Evolutionary conservation across 2,329 filamentous ascomycete species (phyloP).

Genomic region (Sporothrix pseudoabietina): DNA sequence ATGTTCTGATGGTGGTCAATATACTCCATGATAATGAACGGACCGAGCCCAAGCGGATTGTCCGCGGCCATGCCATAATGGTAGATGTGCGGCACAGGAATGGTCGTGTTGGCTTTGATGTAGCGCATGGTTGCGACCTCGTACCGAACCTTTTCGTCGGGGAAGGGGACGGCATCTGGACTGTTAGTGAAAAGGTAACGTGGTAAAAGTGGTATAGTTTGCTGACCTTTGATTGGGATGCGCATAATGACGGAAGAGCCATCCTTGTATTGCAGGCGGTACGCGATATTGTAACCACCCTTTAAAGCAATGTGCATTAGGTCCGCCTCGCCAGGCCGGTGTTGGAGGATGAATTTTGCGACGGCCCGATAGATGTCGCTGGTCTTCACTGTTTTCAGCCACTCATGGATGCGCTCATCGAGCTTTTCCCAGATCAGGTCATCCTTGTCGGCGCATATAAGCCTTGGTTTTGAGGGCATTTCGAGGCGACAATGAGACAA

Average conservation of each 20-base stretch:
- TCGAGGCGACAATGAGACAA: background rate
- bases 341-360: background rate
- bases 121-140: conserved; percentile 44
- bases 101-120: conserved; percentile 41
- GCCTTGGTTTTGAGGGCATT: conserved; percentile 16
- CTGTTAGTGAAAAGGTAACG: background rate
- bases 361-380: background rate
- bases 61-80: conserved; percentile 40
- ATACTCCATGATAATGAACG: conserved; percentile 46
- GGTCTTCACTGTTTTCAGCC: background rate
- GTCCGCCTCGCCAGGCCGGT: conserved; percentile 36
- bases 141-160: conserved; percentile 44
- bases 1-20: conserved; percentile 14
- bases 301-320: conserved; percentile 37
- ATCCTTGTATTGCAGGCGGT: conserved; percentile 41
- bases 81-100: conserved; percentile 43
- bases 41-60: conserved; percentile 42
- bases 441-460: background rate
- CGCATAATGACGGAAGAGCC: conserved; percentile 41
- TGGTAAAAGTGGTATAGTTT: background rate
- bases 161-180: conserved; percentile 34
- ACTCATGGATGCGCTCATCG: conserved; percentile 4
- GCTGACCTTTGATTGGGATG: conserved; percentile 34
- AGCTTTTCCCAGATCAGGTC: conserved; percentile 21
- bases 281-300: conserved; percentile 41